These are phyloP conservation scores for Aspergillus bertholletiae DNA, from an alignment of 495 filamentous ascomycete species.

Conservation along the genomic window DNA sequence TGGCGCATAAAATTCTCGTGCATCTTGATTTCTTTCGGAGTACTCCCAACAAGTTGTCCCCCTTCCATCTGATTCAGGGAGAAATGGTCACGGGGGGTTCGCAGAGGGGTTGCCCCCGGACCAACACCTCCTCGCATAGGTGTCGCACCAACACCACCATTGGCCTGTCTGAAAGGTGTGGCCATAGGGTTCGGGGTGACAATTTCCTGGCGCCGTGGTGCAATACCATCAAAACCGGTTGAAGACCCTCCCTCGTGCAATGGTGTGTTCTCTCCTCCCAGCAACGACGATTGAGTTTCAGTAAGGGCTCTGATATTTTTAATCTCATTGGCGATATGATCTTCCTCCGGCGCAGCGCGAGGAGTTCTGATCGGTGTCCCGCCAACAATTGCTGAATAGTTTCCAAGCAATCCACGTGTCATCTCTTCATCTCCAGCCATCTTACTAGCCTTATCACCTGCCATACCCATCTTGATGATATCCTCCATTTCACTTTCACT, in stretches of 20 bases:
- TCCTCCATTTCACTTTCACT: slow-evolving; percentile 90
- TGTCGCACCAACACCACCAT: slow-evolving; percentile 69
- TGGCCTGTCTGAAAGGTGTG: slow-evolving; percentile 74
- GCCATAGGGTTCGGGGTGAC: slow-evolving; percentile 93
- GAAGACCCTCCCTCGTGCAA: slow-evolving; percentile 76
- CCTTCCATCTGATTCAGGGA: slow-evolving; percentile 68
- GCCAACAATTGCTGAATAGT: slow-evolving; percentile 76
- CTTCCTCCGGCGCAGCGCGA: slow-evolving; percentile 83
- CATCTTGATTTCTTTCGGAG: slow-evolving; percentile 73
- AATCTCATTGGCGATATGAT: slow-evolving; percentile 94
- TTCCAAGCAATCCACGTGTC: slow-evolving; percentile 79
- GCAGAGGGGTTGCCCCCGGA: slow-evolving; percentile 80
- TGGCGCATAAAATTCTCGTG: slow-evolving; percentile 68
- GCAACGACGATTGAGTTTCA: slow-evolving; percentile 90
- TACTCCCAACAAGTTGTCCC: slow-evolving; percentile 65
- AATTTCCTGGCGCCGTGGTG: slow-evolving; percentile 74
- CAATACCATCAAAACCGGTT: slow-evolving; percentile 84
- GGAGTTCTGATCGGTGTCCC: slow-evolving; percentile 90
- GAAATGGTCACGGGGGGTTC: slow-evolving; percentile 88
- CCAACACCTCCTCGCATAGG: slow-evolving; percentile 55
- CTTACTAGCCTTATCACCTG: slow-evolving; percentile 80
- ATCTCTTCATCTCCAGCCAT: slow-evolving; percentile 76
- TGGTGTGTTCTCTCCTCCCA: slow-evolving; percentile 92
- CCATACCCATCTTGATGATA: slow-evolving; percentile 98
- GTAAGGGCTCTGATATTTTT: slow-evolving; percentile 89